phyloP scores from a whole-genome alignment of 805 yeast genomes.

The Lachancea waltii region DNA sequence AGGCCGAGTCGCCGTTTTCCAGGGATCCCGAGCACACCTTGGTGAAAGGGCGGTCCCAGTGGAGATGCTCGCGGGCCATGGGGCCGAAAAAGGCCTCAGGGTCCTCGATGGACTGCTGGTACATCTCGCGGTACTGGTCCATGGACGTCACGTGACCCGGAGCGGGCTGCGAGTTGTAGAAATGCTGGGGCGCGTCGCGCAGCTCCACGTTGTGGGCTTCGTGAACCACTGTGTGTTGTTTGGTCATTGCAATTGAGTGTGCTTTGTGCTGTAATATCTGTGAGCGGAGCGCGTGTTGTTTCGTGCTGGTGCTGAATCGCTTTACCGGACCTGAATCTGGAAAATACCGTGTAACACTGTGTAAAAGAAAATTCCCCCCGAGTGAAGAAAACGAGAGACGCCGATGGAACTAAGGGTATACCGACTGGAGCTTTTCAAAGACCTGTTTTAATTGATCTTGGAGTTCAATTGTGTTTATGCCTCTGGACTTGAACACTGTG shows the following conservation, averaged over 20 bases:
- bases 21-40: slow-evolving; percentile 50
- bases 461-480: too few species aligned
- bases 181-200: slow-evolving; percentile 35
- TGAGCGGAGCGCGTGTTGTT: not conserved
- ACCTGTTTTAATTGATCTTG: too few species aligned
- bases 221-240: slow-evolving; percentile 35
- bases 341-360: too few species aligned
- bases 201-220: slow-evolving; percentile 35
- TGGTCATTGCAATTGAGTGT: slow-evolving; percentile 7
- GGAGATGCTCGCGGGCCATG: slow-evolving; percentile 61
- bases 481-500: too few species aligned
- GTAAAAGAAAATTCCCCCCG: too few species aligned
- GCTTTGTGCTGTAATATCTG: not conserved
- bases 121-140: slow-evolving; percentile 66
- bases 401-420: too few species aligned
- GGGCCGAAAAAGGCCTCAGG: slow-evolving; percentile 82
- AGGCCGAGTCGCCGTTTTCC: slow-evolving; percentile 73
- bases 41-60: slow-evolving; percentile 71
- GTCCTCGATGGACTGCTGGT: slow-evolving; percentile 69
- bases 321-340: too few species aligned
- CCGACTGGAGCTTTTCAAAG: too few species aligned
- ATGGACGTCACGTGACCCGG: slow-evolving; percentile 47
- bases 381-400: too few species aligned
- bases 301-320: not conserved
- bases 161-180: slow-evolving; percentile 36